A percentile compares a stretch with the other conserved stretches of the same genome.
Conservation (phyloP, 176 grass and related monocot genomes). For the Carex parvula region DNA sequence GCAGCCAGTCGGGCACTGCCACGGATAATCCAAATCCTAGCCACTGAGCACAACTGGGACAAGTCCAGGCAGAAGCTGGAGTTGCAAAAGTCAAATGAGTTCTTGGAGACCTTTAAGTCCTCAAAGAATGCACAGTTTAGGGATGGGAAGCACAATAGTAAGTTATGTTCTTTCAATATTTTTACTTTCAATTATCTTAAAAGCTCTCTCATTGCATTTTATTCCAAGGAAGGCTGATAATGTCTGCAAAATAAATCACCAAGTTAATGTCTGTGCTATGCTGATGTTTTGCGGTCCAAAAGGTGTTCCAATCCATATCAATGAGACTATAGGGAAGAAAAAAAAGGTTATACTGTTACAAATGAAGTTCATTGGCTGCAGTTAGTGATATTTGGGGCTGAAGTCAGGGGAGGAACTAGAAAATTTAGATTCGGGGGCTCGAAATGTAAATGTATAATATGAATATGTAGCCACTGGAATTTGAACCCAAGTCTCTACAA, state of each 20-base stretch:
- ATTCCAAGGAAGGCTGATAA: background rate
- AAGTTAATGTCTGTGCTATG: background rate
- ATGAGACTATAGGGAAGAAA: background rate
- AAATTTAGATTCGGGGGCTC: no score
- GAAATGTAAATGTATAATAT: no score
- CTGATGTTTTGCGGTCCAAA: background rate
- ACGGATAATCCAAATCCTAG: slow-evolving; percentile 66
- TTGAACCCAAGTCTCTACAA: no score
- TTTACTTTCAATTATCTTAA: background rate
- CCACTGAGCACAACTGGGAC: slow-evolving; percentile 79
- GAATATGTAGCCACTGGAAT: no score
- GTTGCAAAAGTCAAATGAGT: slow-evolving; percentile 61
- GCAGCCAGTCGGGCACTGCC: slow-evolving; percentile 69
- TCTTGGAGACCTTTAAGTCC: slow-evolving; percentile 87
- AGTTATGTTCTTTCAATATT: background rate
- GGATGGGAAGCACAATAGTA: slow-evolving; percentile 91
- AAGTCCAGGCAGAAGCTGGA: slow-evolving; percentile 59
- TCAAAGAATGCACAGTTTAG: slow-evolving; percentile 84
- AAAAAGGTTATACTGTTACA: background rate
- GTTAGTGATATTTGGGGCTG: background rate
- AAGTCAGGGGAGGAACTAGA: no score
- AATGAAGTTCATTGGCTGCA: background rate
- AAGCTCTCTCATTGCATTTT: background rate
- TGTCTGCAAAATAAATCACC: background rate
- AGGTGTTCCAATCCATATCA: background rate